These are phyloP conservation scores for Passiflora organensis DNA, from an alignment of 345 rosid species.

Conservation along the genomic window DNA sequence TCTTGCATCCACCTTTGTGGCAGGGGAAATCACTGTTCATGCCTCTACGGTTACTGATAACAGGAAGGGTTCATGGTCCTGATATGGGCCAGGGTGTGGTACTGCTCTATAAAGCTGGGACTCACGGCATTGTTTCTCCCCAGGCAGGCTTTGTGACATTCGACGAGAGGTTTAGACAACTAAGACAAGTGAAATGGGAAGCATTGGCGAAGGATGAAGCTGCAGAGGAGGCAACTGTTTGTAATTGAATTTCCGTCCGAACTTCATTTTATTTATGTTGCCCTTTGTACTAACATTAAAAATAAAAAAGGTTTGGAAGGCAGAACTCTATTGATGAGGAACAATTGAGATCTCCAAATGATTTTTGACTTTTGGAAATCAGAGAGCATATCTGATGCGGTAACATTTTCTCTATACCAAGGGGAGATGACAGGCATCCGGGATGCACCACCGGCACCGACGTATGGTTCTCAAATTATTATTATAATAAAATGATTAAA, in stretches of 20 bases:
- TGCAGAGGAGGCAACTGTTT: conserved; percentile 22
- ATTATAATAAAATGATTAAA: too few species aligned
- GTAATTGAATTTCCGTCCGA: not conserved
- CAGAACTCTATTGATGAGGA: too few species aligned
- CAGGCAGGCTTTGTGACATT: conserved; percentile 52
- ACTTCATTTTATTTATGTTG: too few species aligned
- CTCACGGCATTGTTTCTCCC: conserved; percentile 41
- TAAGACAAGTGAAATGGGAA: conserved; percentile 59
- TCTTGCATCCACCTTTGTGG: conserved; percentile 13
- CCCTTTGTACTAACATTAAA: too few species aligned
- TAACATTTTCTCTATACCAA: too few species aligned
- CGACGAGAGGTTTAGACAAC: conserved; percentile 54
- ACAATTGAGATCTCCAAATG: too few species aligned
- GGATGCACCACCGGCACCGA: too few species aligned
- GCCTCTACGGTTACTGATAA: conserved; percentile 77
- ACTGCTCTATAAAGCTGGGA: conserved; percentile 63
- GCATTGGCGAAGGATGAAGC: conserved; percentile 40
- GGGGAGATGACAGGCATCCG: too few species aligned
- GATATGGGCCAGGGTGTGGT: conserved; percentile 69
- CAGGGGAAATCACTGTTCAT: conserved; percentile 91
- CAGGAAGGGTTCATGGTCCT: conserved; percentile 93
- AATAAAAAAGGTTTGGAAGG: too few species aligned
- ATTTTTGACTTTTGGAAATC: too few species aligned
- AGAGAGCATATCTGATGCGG: too few species aligned
- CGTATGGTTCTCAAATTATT: too few species aligned